phyloP scores from a whole-genome alignment of 805 yeast species.

The Saturnispora diversa region DNA sequence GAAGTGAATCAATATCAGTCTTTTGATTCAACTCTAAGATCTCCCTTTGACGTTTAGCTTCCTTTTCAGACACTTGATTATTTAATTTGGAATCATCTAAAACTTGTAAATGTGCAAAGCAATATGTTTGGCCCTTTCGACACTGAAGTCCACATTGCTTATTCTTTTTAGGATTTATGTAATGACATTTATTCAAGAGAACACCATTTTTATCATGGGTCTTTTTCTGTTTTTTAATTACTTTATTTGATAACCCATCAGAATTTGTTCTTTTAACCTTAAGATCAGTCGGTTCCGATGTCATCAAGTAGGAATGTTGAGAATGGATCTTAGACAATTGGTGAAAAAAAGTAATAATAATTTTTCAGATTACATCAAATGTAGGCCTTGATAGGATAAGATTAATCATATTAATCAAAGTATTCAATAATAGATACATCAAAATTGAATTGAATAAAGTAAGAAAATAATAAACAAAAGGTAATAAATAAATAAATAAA shows the following conservation, averaged over 20 bases:
- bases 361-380: no score
- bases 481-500: neutral
- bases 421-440: no score
- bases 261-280: neutral
- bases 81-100: neutral
- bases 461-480: neutral
- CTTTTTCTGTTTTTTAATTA: slow-evolving; percentile 3
- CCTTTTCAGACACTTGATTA: slow-evolving; percentile 1
- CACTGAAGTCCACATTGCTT: slow-evolving; percentile 58
- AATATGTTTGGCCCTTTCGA: slow-evolving; percentile 39
- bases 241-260: neutral
- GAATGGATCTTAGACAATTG: no score
- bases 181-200: slow-evolving; percentile 37
- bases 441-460: neutral
- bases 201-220: slow-evolving; percentile 6
- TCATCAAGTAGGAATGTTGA: no score
- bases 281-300: neutral
- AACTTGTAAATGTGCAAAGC: slow-evolving; percentile 49
- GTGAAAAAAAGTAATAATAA: no score
- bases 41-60: neutral
- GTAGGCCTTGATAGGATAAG: no score
- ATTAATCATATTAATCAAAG: no score
- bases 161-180: slow-evolving; percentile 39
- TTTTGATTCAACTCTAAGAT: neutral
- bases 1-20: slow-evolving; percentile 5